Evolutionary conservation across 495 filamentous ascomycete genomes (phyloP).

Genomic region (Penicillium pancosmium): DNA sequence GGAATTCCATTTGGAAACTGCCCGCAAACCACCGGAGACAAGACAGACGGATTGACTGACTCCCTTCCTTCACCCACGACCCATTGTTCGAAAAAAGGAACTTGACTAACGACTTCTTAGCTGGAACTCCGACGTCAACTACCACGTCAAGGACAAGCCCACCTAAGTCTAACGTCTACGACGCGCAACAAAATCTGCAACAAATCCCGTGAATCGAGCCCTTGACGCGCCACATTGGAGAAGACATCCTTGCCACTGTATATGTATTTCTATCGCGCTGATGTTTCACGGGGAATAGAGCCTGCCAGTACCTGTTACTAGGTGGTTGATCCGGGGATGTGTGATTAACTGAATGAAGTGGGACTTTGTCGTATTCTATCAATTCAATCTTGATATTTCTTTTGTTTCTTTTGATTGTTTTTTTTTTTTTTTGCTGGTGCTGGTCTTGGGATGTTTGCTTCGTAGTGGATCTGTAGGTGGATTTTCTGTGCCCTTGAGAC

Average conservation of each 20-base stretch:
- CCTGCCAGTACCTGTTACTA: neutral
- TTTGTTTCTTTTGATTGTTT: conserved; percentile 11
- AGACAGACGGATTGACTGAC: no score
- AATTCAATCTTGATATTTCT: conserved; percentile 20
- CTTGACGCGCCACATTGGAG: conserved; percentile 8
- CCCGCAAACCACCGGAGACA: no score
- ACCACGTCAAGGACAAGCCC: conserved; percentile 88
- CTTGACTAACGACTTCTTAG: conserved; percentile 49
- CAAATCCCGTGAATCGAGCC: conserved; percentile 10
- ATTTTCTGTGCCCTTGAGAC: neutral
- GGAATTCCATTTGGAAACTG: no score
- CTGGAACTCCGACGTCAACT: conserved; percentile 95
- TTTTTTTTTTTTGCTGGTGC: neutral
- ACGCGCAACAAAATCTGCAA: conserved; percentile 4
- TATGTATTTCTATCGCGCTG: conserved; percentile 32
- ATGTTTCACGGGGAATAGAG: conserved; percentile 22
- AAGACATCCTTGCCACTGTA: conserved; percentile 20
- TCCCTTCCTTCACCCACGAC: no score
- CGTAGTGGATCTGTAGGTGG: neutral
- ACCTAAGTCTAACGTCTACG: conserved; percentile 41
- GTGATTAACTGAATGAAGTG: conserved; percentile 22
- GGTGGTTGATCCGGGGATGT: conserved; percentile 9
- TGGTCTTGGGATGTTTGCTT: neutral
- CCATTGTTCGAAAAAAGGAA: neutral
- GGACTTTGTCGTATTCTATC: conserved; percentile 18